Percentiles rank a stretch among this genome's conserved stretches.
phyloP scores from a whole-genome alignment of 768 basidiomycete species.

The Boletellus ananas region DNA sequence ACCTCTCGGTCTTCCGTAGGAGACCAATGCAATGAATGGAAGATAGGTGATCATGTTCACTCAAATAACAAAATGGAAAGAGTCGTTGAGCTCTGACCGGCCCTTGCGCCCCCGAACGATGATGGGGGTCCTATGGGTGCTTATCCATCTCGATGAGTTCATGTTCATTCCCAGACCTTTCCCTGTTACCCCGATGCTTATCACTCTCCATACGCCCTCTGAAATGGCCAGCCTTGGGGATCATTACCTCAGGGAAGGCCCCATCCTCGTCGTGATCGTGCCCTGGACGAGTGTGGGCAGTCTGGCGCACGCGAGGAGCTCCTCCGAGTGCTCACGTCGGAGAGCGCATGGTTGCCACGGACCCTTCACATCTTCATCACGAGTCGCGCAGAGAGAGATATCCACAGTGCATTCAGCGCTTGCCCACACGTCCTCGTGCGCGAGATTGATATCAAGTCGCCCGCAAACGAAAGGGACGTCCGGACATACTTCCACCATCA shows the following conservation, averaged over 20 bases:
- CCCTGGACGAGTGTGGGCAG: conserved; percentile 33
- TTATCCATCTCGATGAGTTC: no score
- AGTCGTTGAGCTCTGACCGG: no score
- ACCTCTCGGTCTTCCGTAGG: no score
- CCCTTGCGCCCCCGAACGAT: no score
- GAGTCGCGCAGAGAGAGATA: conserved; percentile 33
- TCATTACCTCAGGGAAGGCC: conserved; percentile 19
- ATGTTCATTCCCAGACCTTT: no score
- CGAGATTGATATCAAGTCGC: conserved; percentile 28
- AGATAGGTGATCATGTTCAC: no score
- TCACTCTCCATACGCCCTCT: no score
- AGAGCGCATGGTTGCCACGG: conserved; percentile 12
- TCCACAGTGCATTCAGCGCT: conserved; percentile 13
- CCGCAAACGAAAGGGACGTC: conserved; percentile 24
- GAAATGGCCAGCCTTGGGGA: conserved; percentile 4
- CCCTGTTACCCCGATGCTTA: no score
- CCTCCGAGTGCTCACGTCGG: conserved; percentile 25
- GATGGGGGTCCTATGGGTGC: no score
- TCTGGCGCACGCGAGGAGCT: conserved; percentile 25
- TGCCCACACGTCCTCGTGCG: conserved; percentile 11
- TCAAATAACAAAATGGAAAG: no score
- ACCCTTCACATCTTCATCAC: conserved; percentile 32
- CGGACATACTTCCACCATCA: conserved; percentile 23
- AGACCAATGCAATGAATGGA: no score
- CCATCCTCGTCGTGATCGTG: conserved; percentile 33